phyloP scores from a whole-genome alignment of 352 stramenopile genomes.

The Phytophthora multivora region DNA sequence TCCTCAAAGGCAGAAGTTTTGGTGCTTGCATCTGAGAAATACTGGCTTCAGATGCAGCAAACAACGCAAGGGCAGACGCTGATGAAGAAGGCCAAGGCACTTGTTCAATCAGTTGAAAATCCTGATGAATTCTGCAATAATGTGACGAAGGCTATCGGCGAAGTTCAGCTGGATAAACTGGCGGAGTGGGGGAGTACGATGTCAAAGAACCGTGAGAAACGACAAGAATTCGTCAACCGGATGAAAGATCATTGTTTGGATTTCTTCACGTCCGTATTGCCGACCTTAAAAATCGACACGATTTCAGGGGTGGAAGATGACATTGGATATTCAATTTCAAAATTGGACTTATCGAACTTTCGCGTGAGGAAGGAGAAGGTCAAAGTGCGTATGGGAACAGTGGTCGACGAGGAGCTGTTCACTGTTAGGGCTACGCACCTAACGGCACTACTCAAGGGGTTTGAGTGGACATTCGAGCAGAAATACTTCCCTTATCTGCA shows the following conservation, averaged over 20 bases:
- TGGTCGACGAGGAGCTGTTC: conserved; percentile 80
- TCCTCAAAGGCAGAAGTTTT: conserved; percentile 55
- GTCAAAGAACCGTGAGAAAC: conserved; percentile 63
- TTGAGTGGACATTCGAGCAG: conserved; percentile 87
- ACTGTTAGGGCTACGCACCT: conserved; percentile 78
- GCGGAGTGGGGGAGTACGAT: conserved; percentile 68
- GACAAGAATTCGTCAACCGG: conserved; percentile 77
- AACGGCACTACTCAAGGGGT: conserved; percentile 78
- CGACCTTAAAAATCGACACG: conserved; percentile 83
- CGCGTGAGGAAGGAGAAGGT: conserved; percentile 86
- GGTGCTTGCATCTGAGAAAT: conserved; percentile 71
- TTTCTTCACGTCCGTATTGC: conserved; percentile 87
- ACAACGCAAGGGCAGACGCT: conserved; percentile 69
- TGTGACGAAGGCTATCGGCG: conserved; percentile 68
- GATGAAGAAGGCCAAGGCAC: conserved; percentile 68
- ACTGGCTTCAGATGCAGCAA: conserved; percentile 72
- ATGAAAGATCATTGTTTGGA: conserved; percentile 87
- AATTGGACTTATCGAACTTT: conserved; percentile 84
- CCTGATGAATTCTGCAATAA: conserved; percentile 74
- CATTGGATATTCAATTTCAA: conserved; percentile 78
- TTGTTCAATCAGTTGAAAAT: conserved; percentile 79
- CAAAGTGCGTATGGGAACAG: conserved; percentile 81
- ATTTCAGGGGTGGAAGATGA: conserved; percentile 80
- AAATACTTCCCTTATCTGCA: conserved; percentile 90
- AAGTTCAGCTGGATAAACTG: conserved; percentile 75